phyloP scores from a whole-genome alignment of 768 basidiomycete species.

The Lanmaoa rubissima region DNA sequence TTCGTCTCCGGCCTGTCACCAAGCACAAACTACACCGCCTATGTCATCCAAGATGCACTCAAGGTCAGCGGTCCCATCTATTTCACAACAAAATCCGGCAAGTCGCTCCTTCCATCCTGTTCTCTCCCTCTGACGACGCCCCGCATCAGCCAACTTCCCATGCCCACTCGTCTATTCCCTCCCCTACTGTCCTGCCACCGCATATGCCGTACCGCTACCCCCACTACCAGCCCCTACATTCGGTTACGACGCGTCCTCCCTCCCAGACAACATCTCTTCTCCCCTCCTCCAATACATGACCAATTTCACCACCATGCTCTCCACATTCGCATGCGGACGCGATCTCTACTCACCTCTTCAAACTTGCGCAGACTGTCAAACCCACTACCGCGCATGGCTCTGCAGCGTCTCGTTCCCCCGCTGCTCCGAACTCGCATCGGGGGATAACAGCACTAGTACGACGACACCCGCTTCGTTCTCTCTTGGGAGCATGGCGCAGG shows the following conservation, averaged over 20 bases:
- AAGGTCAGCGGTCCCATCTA: conserved; percentile 67
- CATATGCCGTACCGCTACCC: conserved; percentile 70
- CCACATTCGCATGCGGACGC: conserved; percentile 74
- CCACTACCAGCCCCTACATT: conserved; percentile 41
- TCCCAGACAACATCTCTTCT: conserved; percentile 48
- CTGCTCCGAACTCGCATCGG: conserved; percentile 54
- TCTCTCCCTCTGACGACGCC: neutral
- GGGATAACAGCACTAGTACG: conserved; percentile 12
- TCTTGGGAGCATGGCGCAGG: conserved; percentile 25
- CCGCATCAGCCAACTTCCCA: conserved; percentile 49
- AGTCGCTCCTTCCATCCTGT: conserved; percentile 15
- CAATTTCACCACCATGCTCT: conserved; percentile 73
- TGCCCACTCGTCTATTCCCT: conserved; percentile 71
- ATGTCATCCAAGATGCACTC: conserved; percentile 52
- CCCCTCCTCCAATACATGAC: conserved; percentile 58
- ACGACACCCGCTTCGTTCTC: conserved; percentile 17
- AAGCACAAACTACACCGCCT: conserved; percentile 78
- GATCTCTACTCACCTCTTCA: conserved; percentile 79
- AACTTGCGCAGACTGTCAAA: conserved; percentile 72
- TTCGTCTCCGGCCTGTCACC: conserved; percentile 56
- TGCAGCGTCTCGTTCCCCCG: conserved; percentile 74
- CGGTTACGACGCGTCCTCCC: conserved; percentile 48
- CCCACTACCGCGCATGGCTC: conserved; percentile 73
- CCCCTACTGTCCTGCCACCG: conserved; percentile 68
- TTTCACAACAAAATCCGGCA: conserved; percentile 75